Conservation (phyloP, 2,329 filamentous ascomycete genomes). For the Celoporthe dispersa region DNA sequence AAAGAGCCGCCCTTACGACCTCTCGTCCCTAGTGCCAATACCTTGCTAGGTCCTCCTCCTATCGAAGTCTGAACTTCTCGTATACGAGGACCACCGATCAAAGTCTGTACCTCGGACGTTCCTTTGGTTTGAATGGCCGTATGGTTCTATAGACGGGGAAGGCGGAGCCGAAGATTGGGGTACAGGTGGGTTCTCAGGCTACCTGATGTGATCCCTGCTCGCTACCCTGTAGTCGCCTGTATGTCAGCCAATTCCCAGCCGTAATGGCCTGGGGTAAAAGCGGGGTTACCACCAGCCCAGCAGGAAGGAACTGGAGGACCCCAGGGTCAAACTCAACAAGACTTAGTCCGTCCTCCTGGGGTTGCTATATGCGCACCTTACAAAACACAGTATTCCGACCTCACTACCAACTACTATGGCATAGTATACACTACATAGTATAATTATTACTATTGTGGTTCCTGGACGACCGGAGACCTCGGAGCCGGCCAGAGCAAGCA, state of each 20-base stretch:
- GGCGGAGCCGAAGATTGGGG: conserved; percentile 27
- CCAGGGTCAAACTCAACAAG: too few species aligned
- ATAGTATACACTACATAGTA: neutral
- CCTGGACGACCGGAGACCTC: neutral
- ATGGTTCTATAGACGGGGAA: conserved; percentile 25
- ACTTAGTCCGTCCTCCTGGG: neutral
- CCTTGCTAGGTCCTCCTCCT: too few species aligned
- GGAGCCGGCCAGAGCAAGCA: neutral
- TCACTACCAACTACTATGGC: neutral
- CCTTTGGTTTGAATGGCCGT: too few species aligned
- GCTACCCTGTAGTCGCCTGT: neutral
- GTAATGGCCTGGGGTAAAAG: conserved; percentile 6
- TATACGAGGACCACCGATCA: neutral
- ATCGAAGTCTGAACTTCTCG: neutral
- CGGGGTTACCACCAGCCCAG: neutral
- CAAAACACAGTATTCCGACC: neutral
- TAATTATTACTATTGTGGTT: neutral
- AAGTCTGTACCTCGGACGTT: neutral
- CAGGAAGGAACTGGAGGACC: neutral
- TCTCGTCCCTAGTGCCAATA: too few species aligned
- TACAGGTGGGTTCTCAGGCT: conserved; percentile 4
- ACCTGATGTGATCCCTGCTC: neutral
- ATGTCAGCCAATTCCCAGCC: conserved; percentile 6
- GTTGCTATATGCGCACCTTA: conserved; percentile 11
- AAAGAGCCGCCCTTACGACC: neutral